A percentile compares a stretch with the other conserved stretches of the same genome.
Conservation (phyloP, 163 green algal genomes). For the Scenedesmus sp. region DNA sequence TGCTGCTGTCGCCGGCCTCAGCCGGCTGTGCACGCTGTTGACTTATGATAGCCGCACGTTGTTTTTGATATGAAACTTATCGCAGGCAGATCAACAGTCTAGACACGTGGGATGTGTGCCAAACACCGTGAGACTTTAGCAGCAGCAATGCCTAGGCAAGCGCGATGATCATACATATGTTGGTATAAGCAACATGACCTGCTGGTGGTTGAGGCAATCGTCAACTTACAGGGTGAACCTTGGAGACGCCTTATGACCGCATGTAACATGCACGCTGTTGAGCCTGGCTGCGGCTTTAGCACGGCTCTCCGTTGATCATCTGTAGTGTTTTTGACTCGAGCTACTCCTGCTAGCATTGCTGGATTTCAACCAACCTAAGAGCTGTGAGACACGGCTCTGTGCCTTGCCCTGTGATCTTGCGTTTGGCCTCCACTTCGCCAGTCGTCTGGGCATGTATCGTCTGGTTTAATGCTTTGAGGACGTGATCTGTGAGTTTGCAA, state of each 20-base stretch:
- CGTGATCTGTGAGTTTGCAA: neutral
- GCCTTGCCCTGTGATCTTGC: neutral
- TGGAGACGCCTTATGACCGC: slow-evolving; percentile 1
- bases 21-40: neutral
- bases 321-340: neutral
- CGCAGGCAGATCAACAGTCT: neutral
- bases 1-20: neutral
- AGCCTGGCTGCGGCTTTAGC: neutral
- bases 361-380: neutral
- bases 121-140: neutral
- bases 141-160: neutral
- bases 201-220: neutral
- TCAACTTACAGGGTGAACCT: neutral
- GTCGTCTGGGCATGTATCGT: too few relatives aligned
- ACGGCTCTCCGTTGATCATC: neutral
- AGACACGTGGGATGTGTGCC: neutral
- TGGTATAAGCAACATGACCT: neutral
- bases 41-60: neutral
- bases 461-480: neutral
- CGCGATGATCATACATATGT: neutral
- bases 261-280: neutral
- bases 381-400: neutral
- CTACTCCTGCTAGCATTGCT: neutral
- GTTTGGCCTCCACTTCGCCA: too few relatives aligned
- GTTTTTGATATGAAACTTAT: neutral